Base-by-base conservation (phyloP, 805 yeast genomes). In the Wickerhamomyces canadensis region DNA sequence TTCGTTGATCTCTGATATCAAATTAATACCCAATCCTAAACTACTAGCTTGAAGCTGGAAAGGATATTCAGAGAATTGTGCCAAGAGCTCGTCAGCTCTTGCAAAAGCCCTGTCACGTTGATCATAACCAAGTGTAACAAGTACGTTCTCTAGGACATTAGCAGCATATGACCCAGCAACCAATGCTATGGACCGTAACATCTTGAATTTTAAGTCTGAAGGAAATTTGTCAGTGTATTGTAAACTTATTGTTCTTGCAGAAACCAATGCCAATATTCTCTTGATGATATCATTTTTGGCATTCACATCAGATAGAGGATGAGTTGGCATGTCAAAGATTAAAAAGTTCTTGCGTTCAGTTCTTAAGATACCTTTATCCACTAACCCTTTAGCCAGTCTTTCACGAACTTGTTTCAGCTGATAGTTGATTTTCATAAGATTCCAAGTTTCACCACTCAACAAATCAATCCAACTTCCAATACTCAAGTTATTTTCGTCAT, bases 381-480 rank as follows among this genome's bases (percentile, higher is more conserved):
- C 98, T 36, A 93, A 70, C 1, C 98, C 98, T 63, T 93, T 93
- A 38, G 96, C 95, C 46, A 93, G 70, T 51, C 98, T 74, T 64
- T 93, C 98, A 57, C 98, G 78, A 5, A 93, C 98, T 65, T 93
- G 98, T 57, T 93, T 93, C 60, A 93, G 74, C 65, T 93, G 98
- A 66, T 91, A 93, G 55, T 82, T 84, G 51, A 91, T 88, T 59
- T 93, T 93, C 76, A 89, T 74, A 49, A 93, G 66, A 62, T 91
- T 93, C 98, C 98, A 93, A 5, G 98, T 93, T 61, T 93, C 98
- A 31, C 94, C 98, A 44, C 88, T 77, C 44, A 93, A 72, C 41
- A 91, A 72, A 59, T 93, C 98, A 49, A 93, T 86, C 98, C 98
- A 93, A 47, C 80, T 80, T 29, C 84, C 73, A 31, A 93, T 89